Base-by-base conservation (phyloP, 192 early-diverging fungal genomes). In the Obelidium mucronatum region DNA sequence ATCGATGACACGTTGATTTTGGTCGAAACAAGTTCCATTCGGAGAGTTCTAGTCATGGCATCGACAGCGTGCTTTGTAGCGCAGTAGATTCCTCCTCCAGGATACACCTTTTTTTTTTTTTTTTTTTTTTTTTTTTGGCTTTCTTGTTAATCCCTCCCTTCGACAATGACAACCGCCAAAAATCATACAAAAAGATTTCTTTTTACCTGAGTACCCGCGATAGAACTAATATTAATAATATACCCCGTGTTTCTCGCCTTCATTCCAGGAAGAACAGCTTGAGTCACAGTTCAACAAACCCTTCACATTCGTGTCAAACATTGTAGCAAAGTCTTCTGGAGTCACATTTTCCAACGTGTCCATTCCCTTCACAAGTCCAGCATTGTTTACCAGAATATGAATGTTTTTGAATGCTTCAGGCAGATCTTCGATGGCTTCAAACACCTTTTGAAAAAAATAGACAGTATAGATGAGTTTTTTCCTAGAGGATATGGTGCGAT, bases 241-340 rank as follows among this genome's bases (percentile, higher is more conserved):
- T 94, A 91, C 2, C 95, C 96, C 1, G 67, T 40, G 35, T 85
- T 78, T 3, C 92, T 77, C 37, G 74, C 67, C 65, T 89, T 91
- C 95, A 98, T 96, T 3, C 87, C 80, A 3, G 90, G 91, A 11
- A 98, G 73, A 2, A 96, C 86, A 2, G 93, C 93, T 51, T 94
- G 90, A 4, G 92, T 93, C 1, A 91, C 87, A 67, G n/a, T 90
- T 91, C n/a, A 98, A 60, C 1, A 96, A 81, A 0, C 95, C 95
- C 78, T 95, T 96, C 68, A 98, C 88, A 79, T 98, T 98, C 55
- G 94, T 96, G 64, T 93, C 93, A 44, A 97, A 78, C 85, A 95
- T 92, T n/a, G 87, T 82, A 60, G 96, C 88, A 73, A 93, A 89
- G 17, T 83, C 86, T 1, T 91, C 87, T n/a, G 82, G 82, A 3